phyloP scores from a whole-genome alignment of 768 basidiomycete species.

The Podaxis sp. region DNA sequence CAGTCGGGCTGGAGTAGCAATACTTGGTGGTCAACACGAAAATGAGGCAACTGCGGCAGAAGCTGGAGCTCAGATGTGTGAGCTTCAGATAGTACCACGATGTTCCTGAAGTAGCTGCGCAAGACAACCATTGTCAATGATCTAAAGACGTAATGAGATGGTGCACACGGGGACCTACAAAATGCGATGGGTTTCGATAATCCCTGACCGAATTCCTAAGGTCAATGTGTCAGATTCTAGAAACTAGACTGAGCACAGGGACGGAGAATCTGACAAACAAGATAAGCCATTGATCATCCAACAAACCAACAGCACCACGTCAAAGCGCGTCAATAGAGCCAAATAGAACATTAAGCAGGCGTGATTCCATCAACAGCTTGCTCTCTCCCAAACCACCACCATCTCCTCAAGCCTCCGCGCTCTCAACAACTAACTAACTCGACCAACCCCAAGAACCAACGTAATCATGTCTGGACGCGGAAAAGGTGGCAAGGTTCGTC shows the following conservation, averaged over 20 bases:
- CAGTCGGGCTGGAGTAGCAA: neutral
- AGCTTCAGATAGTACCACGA: conserved; percentile 2
- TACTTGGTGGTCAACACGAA: neutral
- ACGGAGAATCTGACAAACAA: too few relatives aligned
- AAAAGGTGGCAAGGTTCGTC: conserved; percentile 67
- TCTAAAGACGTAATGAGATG: neutral
- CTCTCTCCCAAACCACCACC: conserved; percentile 30
- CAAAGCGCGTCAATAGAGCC: conserved; percentile 32
- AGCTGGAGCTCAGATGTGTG: neutral
- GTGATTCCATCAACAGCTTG: conserved; percentile 24
- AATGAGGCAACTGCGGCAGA: neutral
- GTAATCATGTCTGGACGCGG: conserved; percentile 68
- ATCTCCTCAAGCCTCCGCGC: conserved; percentile 14
- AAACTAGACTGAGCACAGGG: too few relatives aligned
- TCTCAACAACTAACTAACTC: conserved; percentile 8
- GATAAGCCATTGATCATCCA: too few relatives aligned
- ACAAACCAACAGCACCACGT: conserved; percentile 2
- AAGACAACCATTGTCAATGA: neutral
- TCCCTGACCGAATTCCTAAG: neutral
- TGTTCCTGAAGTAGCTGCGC: neutral
- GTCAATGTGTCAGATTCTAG: too few relatives aligned
- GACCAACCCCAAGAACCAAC: conserved; percentile 18
- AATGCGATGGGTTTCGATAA: too few relatives aligned
- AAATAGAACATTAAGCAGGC: conserved; percentile 35
- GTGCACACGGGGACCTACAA: too few relatives aligned